Evolutionary conservation across 2,329 filamentous ascomycete species (phyloP).

Genomic region (Paracorniculantispora psalliotae): DNA sequence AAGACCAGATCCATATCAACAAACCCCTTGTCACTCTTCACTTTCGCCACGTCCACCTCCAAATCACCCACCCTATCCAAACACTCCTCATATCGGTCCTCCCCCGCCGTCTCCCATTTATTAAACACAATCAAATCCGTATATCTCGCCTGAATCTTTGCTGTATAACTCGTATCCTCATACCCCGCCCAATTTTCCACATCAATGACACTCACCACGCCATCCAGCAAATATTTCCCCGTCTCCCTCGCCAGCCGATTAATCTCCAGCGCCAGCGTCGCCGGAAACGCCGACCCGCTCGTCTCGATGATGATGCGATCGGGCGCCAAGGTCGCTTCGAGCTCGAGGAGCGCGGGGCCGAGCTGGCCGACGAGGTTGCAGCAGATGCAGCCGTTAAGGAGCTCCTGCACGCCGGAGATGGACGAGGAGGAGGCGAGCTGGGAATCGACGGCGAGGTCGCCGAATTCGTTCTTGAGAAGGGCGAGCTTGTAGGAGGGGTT

Average conservation of each 20-base stretch:
- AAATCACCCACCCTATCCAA: conserved; percentile 75
- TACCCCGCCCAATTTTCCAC: conserved; percentile 95
- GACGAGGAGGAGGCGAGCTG: conserved; percentile 78
- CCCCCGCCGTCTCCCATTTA: conserved; percentile 78
- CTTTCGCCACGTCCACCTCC: conserved; percentile 74
- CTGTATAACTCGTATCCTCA: conserved; percentile 85
- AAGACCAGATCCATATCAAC: conserved; percentile 78
- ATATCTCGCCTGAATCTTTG: conserved; percentile 80
- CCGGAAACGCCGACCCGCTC: conserved; percentile 79
- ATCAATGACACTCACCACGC: conserved; percentile 84
- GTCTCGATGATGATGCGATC: conserved; percentile 95
- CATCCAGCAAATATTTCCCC: conserved; percentile 69
- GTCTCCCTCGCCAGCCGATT: conserved; percentile 72
- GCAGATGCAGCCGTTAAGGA: conserved; percentile 97
- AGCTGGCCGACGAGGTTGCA: conserved; percentile 96
- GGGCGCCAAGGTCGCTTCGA: conserved; percentile 55
- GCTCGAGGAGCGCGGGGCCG: conserved; percentile 69
- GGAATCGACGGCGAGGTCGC: conserved; percentile 88
- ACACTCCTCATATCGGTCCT: conserved; percentile 70
- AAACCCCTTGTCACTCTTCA: conserved; percentile 77
- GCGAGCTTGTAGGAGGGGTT: conserved; percentile 78
- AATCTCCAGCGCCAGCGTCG: conserved; percentile 85
- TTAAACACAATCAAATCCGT: conserved; percentile 90
- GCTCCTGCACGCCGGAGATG: conserved; percentile 84
- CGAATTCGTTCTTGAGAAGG: conserved; percentile 96